Evolutionary conservation across 441 rosid species (phyloP).

Genomic region (Jatropha podagrica): DNA sequence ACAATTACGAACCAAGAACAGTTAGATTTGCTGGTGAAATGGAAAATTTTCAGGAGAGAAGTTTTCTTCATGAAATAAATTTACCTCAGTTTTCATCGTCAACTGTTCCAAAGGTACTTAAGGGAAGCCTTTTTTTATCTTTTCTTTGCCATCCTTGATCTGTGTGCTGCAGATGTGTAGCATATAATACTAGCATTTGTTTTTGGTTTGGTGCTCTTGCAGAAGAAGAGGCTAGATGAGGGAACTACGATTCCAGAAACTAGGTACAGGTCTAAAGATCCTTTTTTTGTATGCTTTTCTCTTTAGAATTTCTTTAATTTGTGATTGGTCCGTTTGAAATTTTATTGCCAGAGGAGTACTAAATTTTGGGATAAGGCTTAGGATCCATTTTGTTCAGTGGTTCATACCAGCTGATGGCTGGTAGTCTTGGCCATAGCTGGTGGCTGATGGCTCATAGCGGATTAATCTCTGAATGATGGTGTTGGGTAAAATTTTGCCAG

Average conservation of each 20-base stretch:
- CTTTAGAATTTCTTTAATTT: neutral
- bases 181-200: constrained; percentile 12
- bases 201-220: constrained; percentile 23
- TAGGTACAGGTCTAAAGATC: constrained; percentile 36
- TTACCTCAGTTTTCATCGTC: constrained; percentile 89
- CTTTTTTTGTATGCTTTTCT: neutral
- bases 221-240: constrained; percentile 30
- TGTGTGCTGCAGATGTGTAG: constrained; percentile 1
- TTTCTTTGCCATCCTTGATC: neutral
- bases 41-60: constrained; percentile 21
- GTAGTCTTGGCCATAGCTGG: too few species aligned
- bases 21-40: constrained; percentile 51
- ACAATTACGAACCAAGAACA: constrained; percentile 45
- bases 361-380: too few species aligned
- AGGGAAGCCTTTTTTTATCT: neutral
- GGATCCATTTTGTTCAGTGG: too few species aligned
- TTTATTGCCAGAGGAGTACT: too few species aligned
- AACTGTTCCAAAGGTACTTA: constrained; percentile 61
- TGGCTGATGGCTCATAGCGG: too few species aligned
- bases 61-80: constrained; percentile 27
- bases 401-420: too few species aligned
- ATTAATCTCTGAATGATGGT: too few species aligned
- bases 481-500: too few species aligned
- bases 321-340: too few species aligned
- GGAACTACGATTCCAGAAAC: constrained; percentile 32